These are phyloP conservation scores for Cyberlindnera mississippiensis DNA, from an alignment of 805 yeast species.

Conservation along the genomic window DNA sequence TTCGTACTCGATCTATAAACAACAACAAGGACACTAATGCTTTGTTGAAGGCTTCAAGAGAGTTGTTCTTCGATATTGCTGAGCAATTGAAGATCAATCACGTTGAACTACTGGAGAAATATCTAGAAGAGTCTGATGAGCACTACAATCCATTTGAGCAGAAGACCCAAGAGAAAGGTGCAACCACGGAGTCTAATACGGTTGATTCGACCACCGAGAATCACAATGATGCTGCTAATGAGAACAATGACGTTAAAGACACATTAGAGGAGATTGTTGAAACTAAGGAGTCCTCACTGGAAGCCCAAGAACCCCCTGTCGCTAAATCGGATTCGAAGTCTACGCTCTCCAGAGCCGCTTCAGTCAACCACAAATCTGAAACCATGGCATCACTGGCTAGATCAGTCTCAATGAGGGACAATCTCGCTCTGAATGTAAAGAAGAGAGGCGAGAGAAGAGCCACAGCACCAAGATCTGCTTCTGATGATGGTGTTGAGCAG, in stretches of 20 bases:
- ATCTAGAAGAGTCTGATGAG: slow-evolving; percentile 26
- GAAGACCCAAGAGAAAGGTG: neutral
- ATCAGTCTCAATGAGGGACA: neutral
- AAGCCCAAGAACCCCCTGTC: too few relatives aligned
- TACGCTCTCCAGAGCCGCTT: neutral
- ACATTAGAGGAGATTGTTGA: too few relatives aligned
- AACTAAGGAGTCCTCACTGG: too few relatives aligned
- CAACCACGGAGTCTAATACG: too few relatives aligned
- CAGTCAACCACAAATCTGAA: neutral
- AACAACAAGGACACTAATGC: slow-evolving; percentile 47
- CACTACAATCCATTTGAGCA: slow-evolving; percentile 13
- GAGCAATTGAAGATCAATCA: slow-evolving; percentile 30
- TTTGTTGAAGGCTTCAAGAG: slow-evolving; percentile 44
- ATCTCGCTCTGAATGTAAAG: slow-evolving; percentile 4
- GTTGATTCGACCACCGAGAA: too few relatives aligned
- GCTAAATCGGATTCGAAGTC: neutral
- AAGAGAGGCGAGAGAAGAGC: slow-evolving; percentile 15
- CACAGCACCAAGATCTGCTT: neutral
- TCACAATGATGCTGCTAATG: too few relatives aligned
- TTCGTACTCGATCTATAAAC: slow-evolving; percentile 41
- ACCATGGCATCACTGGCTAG: neutral
- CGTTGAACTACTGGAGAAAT: slow-evolving; percentile 18
- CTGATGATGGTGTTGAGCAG: slow-evolving; percentile 14
- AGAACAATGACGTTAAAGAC: too few relatives aligned
- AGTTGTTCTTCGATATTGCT: slow-evolving; percentile 39